Conservation (phyloP, 2,329 filamentous ascomycete genomes). For the Phaeosphaeria sp. region DNA sequence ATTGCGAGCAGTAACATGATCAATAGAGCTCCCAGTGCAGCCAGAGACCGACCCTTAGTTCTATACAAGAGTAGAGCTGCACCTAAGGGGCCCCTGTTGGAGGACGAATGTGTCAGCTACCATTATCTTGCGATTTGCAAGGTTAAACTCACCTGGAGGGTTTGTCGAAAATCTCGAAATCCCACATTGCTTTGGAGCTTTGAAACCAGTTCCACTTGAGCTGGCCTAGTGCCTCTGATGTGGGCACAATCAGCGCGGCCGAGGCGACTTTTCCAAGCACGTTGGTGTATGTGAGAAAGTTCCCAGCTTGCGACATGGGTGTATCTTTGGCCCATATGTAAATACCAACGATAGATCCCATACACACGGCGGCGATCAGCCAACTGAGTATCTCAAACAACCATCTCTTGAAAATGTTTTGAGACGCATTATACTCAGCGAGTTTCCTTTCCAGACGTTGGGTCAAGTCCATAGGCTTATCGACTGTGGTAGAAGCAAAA, state of each 20-base stretch:
- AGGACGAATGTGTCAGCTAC: neutral
- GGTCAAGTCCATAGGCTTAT: slow-evolving; percentile 12
- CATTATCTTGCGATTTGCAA: neutral
- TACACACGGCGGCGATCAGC: neutral
- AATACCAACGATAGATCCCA: slow-evolving; percentile 7
- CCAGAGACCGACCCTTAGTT: slow-evolving; percentile 16
- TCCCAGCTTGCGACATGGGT: neutral
- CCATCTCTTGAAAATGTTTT: slow-evolving; percentile 21
- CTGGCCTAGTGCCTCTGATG: slow-evolving; percentile 31
- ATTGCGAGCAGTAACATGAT: slow-evolving; percentile 11
- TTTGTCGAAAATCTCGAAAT: slow-evolving; percentile 41
- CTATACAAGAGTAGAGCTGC: slow-evolving; percentile 15
- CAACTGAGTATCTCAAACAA: slow-evolving; percentile 14
- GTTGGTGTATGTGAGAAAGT: slow-evolving; percentile 16
- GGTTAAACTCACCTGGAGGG: slow-evolving; percentile 9
- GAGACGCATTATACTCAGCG: slow-evolving; percentile 16
- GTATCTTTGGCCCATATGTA: slow-evolving; percentile 5
- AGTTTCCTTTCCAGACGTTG: slow-evolving; percentile 20
- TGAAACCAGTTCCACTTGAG: slow-evolving; percentile 36
- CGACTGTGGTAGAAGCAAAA: neutral
- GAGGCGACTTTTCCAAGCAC: slow-evolving; percentile 22
- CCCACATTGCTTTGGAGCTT: slow-evolving; percentile 25
- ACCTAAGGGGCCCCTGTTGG: slow-evolving; percentile 9
- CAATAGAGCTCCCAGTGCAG: slow-evolving; percentile 6
- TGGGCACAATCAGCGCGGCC: slow-evolving; percentile 26